Evolutionary conservation across 352 stramenopile genomes (phyloP).

Genomic region (Lagenidium giganteum): DNA sequence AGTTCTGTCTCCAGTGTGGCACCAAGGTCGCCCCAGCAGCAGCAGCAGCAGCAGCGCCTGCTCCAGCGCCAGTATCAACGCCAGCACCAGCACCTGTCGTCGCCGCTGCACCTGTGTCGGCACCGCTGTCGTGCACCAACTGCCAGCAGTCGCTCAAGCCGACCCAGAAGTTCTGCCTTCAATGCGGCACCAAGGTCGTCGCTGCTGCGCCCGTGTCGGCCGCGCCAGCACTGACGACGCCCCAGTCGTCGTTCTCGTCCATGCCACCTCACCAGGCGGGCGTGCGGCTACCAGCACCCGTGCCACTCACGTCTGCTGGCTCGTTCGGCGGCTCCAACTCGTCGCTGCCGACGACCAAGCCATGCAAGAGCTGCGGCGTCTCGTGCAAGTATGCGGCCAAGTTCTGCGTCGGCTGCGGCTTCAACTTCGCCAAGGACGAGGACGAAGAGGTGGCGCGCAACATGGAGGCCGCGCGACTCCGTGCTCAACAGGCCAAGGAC

Average conservation of each 20-base stretch:
- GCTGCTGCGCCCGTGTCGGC: conserved; percentile 8
- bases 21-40: conserved; percentile 8
- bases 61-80: conserved; percentile 8
- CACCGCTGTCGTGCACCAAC: conserved; percentile 23
- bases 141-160: conserved; percentile 53
- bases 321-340: conserved; percentile 24
- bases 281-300: conserved; percentile 48
- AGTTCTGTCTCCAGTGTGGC: conserved; percentile 79
- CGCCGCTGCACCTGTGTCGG: neutral
- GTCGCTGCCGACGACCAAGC: conserved; percentile 39
- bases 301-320: conserved; percentile 36
- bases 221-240: conserved; percentile 15
- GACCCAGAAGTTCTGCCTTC: conserved; percentile 70
- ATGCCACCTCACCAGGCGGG: conserved; percentile 29
- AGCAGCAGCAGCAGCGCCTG: conserved; percentile 5
- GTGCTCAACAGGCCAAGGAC: conserved; percentile 38
- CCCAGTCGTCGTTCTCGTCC: conserved; percentile 15
- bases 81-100: conserved; percentile 6
- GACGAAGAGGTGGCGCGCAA: conserved; percentile 78
- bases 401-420: conserved; percentile 78
- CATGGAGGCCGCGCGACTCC: conserved; percentile 50
- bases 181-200: conserved; percentile 62
- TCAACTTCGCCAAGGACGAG: conserved; percentile 73
- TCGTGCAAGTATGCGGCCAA: conserved; percentile 75
- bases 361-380: conserved; percentile 57